These are phyloP conservation scores for Cenchrus purpureus DNA, from an alignment of 176 grass and related monocot species.

Conservation along the genomic window DNA sequence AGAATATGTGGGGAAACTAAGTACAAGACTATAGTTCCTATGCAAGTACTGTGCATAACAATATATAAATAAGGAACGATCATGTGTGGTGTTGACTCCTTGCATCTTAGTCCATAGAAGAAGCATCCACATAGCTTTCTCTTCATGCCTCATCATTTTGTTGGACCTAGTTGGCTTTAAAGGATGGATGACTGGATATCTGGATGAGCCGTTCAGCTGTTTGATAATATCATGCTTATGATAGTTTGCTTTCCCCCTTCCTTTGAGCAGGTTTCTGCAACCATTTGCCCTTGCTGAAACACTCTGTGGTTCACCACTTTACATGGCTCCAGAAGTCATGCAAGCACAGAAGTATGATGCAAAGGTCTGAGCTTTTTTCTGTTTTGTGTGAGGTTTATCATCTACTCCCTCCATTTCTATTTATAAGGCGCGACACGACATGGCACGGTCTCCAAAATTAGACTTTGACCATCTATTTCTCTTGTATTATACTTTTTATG, in stretches of 20 bases:
- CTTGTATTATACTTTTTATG: too few relatives aligned
- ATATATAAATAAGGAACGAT: neutral
- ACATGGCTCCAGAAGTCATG: constrained; percentile 99
- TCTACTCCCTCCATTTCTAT: neutral
- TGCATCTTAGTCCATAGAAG: neutral
- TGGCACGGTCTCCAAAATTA: too few relatives aligned
- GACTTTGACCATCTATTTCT: too few relatives aligned
- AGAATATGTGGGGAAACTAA: neutral
- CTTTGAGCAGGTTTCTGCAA: constrained; percentile 53
- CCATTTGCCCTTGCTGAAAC: constrained; percentile 81
- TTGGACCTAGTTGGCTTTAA: constrained; percentile 35
- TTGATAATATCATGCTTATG: constrained; percentile 6
- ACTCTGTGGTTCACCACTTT: constrained; percentile 97
- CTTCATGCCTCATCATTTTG: neutral
- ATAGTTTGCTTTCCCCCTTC: constrained; percentile 27
- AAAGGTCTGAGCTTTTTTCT: constrained; percentile 63
- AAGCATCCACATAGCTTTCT: constrained; percentile 1
- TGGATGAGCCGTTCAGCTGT: constrained; percentile 2
- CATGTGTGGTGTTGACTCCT: neutral
- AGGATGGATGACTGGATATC: constrained; percentile 15
- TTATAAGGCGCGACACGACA: too few relatives aligned
- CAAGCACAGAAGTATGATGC: constrained; percentile 96
- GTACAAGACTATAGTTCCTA: neutral
- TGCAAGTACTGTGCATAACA: neutral
- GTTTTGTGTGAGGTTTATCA: constrained; percentile 13